phyloP scores from a whole-genome alignment of 805 yeast species.

The Wickerhamiella australiensis region DNA sequence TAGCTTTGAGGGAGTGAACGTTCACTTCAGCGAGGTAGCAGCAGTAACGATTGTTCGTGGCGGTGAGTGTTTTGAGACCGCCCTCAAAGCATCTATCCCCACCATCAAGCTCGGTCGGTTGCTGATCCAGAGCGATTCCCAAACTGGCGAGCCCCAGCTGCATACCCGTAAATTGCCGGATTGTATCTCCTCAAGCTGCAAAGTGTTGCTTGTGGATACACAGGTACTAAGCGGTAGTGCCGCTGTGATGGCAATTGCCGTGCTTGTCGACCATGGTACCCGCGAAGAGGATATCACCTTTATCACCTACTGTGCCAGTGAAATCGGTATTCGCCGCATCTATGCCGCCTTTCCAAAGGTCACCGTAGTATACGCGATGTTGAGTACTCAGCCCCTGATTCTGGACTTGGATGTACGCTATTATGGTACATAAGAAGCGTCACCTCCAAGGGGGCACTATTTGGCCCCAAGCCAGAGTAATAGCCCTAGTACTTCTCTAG shows the following conservation, averaged over 20 bases:
- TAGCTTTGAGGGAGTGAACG: conserved; percentile 25
- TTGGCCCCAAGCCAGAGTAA: too few relatives aligned
- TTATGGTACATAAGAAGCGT: conserved; percentile 55
- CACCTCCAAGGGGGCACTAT: too few relatives aligned
- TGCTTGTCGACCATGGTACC: conserved; percentile 70
- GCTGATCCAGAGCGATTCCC: conserved; percentile 73
- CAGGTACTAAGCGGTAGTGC: conserved; percentile 90
- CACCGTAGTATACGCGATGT: conserved; percentile 54
- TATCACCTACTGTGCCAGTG: conserved; percentile 64
- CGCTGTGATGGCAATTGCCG: conserved; percentile 85
- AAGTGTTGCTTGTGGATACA: conserved; percentile 66
- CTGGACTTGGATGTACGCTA: conserved; percentile 66
- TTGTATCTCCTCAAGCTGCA: conserved; percentile 19
- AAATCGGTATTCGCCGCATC: conserved; percentile 61
- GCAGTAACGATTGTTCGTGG: conserved; percentile 78
- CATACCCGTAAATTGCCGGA: conserved; percentile 69
- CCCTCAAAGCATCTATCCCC: conserved; percentile 65
- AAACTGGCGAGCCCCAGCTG: conserved; percentile 88
- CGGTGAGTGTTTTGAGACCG: conserved; percentile 82
- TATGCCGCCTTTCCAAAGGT: conserved; percentile 62
- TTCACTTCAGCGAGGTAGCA: conserved; percentile 38
- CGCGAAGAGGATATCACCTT: conserved; percentile 48
- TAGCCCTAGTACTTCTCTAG: too few relatives aligned
- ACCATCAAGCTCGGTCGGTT: conserved; percentile 71
- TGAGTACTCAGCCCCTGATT: conserved; percentile 43